Evolutionary conservation across 2,329 filamentous ascomycete genomes (phyloP).

Genomic region (Phialemoniopsis sp.): DNA sequence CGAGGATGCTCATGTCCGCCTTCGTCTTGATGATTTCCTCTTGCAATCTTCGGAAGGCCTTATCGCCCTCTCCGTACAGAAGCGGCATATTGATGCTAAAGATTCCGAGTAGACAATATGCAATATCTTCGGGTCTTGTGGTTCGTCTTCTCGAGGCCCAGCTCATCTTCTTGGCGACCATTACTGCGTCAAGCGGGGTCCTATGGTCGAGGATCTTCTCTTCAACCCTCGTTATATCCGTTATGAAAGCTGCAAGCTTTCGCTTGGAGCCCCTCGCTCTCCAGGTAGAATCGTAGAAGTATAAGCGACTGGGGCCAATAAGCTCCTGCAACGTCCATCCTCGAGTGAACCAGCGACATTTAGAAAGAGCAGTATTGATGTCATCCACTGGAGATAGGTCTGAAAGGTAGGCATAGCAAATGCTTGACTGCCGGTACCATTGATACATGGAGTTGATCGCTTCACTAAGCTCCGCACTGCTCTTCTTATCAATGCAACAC

Average conservation of each 20-base stretch:
- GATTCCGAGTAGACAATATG: slow-evolving; percentile 17
- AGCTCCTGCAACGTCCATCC: slow-evolving; percentile 15
- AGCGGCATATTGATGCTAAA: slow-evolving; percentile 19
- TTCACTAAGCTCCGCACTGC: slow-evolving; percentile 10
- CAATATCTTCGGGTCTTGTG: slow-evolving; percentile 13
- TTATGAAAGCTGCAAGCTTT: too few species aligned
- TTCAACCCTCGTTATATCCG: too few species aligned
- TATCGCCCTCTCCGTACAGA: slow-evolving; percentile 16
- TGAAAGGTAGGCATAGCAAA: slow-evolving; percentile 8
- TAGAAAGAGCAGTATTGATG: not conserved
- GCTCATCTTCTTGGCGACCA: too few species aligned
- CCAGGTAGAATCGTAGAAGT: too few species aligned
- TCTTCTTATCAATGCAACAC: slow-evolving; percentile 14
- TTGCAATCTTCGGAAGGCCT: too few species aligned
- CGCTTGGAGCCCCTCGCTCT: too few species aligned
- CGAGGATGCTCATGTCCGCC: too few species aligned
- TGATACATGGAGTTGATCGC: slow-evolving; percentile 14
- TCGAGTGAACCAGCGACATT: slow-evolving; percentile 9
- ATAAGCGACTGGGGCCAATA: too few species aligned
- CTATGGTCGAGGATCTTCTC: too few species aligned
- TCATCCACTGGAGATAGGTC: slow-evolving; percentile 3
- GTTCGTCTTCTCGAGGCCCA: slow-evolving; percentile 15
- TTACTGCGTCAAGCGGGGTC: too few species aligned
- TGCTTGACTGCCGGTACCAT: slow-evolving; percentile 7
- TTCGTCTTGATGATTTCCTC: too few species aligned